Percentiles rank a stretch among this genome's conserved stretches.
Conservation (phyloP, 345 rosid species). For the Syzygium aqueum region DNA sequence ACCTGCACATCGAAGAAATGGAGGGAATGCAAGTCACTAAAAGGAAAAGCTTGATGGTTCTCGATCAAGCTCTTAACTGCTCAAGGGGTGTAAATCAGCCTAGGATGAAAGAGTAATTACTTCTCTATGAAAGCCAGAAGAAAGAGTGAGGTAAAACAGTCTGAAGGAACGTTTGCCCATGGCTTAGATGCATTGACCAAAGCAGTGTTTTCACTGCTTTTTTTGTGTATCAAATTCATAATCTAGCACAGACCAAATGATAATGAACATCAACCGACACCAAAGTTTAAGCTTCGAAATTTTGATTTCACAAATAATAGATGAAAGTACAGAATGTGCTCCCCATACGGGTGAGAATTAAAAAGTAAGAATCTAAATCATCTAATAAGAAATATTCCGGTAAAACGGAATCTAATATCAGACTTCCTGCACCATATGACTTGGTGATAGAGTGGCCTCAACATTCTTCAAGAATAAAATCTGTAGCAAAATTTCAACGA, state of each 20-base stretch:
- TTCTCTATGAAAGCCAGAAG: conserved; percentile 11
- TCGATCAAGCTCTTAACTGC: conserved; percentile 20
- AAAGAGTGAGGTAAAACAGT: background rate
- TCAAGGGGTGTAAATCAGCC: background rate
- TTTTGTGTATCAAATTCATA: background rate
- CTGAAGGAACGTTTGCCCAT: conserved; percentile 8
- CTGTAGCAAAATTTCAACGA: conserved; percentile 24
- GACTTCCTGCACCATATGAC: background rate
- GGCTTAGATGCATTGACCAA: conserved; percentile 5
- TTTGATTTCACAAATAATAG: background rate
- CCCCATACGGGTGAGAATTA: background rate
- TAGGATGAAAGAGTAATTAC: conserved; percentile 1
- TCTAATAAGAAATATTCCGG: background rate
- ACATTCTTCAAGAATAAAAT: background rate
- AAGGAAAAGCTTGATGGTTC: conserved; percentile 9
- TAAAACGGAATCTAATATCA: background rate
- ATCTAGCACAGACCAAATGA: background rate
- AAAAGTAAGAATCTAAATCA: background rate
- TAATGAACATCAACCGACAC: background rate
- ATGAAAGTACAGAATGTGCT: background rate
- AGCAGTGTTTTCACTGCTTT: background rate
- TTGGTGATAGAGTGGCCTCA: background rate
- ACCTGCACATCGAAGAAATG: conserved; percentile 21
- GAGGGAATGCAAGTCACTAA: conserved; percentile 4
- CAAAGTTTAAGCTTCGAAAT: background rate